These are phyloP conservation scores for Stenogyne calaminthoides DNA, from an alignment of 305 asterid species.

Conservation along the genomic window DNA sequence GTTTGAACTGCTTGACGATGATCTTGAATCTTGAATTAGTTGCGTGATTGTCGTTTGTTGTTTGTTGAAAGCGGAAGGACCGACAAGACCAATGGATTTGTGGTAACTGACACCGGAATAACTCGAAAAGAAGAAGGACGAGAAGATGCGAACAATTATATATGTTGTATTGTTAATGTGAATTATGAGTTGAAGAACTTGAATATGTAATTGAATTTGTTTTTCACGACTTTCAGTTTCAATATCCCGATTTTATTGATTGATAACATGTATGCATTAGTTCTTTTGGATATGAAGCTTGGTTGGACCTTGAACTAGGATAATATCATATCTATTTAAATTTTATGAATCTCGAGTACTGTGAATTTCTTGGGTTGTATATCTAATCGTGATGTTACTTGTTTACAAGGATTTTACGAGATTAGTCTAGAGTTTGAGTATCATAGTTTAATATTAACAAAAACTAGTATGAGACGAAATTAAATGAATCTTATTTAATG, in stretches of 20 bases:
- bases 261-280: neutral
- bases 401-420: neutral
- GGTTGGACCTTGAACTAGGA: conserved; percentile 6
- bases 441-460: no score
- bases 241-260: neutral
- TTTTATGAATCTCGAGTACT: neutral
- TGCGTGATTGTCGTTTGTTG: conserved; percentile 7
- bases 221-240: neutral
- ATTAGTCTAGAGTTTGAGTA: neutral
- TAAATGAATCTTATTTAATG: no score
- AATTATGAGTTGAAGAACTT: conserved; percentile 1
- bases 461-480: no score
- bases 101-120: conserved; percentile 66
- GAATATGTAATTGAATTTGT: conserved; percentile 8
- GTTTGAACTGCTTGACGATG: no score
- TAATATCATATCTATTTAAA: no score
- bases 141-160: conserved; percentile 52
- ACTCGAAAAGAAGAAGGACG: conserved; percentile 88
- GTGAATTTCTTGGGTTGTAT: conserved; percentile 12
- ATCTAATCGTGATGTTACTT: neutral
- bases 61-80: conserved; percentile 17
- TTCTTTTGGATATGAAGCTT: conserved; percentile 1
- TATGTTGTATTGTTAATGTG: neutral
- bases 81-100: conserved; percentile 52
- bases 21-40: no score